phyloP scores from a whole-genome alignment of 371 early-diverging fungal genomes.

The Apophysomyces elegans region DNA sequence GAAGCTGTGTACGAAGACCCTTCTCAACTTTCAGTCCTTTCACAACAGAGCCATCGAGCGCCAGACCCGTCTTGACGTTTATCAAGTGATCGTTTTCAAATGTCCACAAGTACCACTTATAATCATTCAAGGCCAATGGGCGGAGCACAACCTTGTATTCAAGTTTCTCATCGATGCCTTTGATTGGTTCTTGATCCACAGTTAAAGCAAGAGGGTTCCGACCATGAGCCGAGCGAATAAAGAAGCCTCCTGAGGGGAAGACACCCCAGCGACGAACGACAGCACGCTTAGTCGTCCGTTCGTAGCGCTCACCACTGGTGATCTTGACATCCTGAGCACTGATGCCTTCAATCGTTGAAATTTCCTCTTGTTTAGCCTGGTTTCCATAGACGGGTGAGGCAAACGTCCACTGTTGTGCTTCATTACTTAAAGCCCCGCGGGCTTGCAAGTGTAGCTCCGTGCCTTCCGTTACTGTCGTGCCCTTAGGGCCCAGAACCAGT shows the following conservation, averaged over 20 bases:
- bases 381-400: constrained; percentile 40
- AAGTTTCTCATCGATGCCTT: constrained; percentile 19
- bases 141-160: constrained; percentile 38
- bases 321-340: constrained; percentile 23
- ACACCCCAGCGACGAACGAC: constrained; percentile 50
- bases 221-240: constrained; percentile 39
- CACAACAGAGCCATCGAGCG: constrained; percentile 39
- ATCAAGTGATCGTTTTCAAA: constrained; percentile 54
- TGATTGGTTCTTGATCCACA: constrained; percentile 31
- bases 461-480: constrained; percentile 27
- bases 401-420: constrained; percentile 47
- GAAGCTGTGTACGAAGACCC: constrained; percentile 34
- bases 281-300: constrained; percentile 33
- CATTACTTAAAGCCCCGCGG: constrained; percentile 30
- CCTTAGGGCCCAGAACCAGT: constrained; percentile 36
- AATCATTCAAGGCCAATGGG: constrained; percentile 41
- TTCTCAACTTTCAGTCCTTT: constrained; percentile 37
- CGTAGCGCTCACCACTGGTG: constrained; percentile 32
- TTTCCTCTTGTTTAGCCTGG: constrained; percentile 6
- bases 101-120: constrained; percentile 57
- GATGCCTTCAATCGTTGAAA: constrained; percentile 25
- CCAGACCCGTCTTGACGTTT: constrained; percentile 59
- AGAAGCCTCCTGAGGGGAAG: constrained; percentile 45
- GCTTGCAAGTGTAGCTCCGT: constrained; percentile 31
- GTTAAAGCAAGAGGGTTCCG: constrained; percentile 41